Base-by-base conservation (phyloP, 202 grass and related monocot genomes). In the Alloteropsis angusta region DNA sequence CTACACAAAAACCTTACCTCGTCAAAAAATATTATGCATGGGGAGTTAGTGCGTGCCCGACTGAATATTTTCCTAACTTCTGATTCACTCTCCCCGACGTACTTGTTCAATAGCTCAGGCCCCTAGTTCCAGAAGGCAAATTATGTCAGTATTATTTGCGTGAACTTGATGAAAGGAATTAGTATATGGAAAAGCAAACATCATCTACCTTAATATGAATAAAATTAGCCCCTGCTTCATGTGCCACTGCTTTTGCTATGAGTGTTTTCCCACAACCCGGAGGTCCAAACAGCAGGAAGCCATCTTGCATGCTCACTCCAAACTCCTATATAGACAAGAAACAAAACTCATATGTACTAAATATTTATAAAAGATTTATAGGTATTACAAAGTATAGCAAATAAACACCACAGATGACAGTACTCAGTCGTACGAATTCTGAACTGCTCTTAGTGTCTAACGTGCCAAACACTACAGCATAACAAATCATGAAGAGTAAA, bases 261-360 rank as follows among this genome's bases (percentile, higher is more conserved):
- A 97, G 78, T 60, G 90, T 97, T 88, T 93, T 97, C 71, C 93
- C 90, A 88, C 93, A 93, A 54, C 94, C 90, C 17, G 91, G 91
- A 87, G 91, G 91, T 62, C 94, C 91, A 83, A 90, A 97, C 28
- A 97, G 81, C 77, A 97, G 77, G 85, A 97, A 85, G 7, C 89
- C 94, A 74, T 78, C 94, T 80, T 90, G 83, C 74, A 94, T 57
- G 61, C 85, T 87, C 67, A 94, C 79, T 83, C 94, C n/a, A n/a
- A n/a, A n/a, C n/a, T n/a, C n/a, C n/a, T n/a, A n/a, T n/a, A n/a
- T n/a, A n/a, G n/a, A n/a, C n/a, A n/a, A n/a, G n/a, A 45, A 68
- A 66, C 1, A 38, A 82, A 32, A 66, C 16, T 26, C 38, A 71
- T 49, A 7, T 15, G 32, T 64, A 21, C 25, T 37, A 38, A 49